Evolutionary conservation across 345 rosid species (phyloP).

Genomic region (Jatropha curcas): DNA sequence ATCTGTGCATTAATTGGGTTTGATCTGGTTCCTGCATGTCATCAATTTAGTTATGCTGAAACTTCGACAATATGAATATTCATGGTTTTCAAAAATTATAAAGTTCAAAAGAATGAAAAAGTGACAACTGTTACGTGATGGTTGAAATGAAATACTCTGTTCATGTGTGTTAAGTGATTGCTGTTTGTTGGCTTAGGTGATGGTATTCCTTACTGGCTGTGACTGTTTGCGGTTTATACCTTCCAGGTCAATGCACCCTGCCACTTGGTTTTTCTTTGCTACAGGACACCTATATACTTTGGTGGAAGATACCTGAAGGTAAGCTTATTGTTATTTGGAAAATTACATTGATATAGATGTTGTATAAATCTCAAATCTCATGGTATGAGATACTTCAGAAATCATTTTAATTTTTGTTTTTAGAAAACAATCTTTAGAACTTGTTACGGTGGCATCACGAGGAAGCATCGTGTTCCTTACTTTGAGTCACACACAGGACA

Average conservation of each 20-base stretch:
- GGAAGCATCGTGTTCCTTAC: no score
- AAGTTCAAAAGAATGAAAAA: not conserved
- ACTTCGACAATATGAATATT: slow-evolving; percentile 11
- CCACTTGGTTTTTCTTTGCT: slow-evolving; percentile 54
- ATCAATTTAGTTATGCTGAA: slow-evolving; percentile 12
- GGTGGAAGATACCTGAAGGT: slow-evolving; percentile 96
- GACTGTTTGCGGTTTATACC: slow-evolving; percentile 5
- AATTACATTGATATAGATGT: not conserved
- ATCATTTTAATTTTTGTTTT: not conserved
- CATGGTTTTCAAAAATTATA: not conserved
- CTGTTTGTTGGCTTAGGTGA: slow-evolving; percentile 1
- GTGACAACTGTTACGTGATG: not conserved
- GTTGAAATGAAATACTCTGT: not conserved
- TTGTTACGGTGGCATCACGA: not conserved
- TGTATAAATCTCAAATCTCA: not conserved
- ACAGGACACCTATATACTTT: slow-evolving; percentile 65
- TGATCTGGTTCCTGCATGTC: not conserved
- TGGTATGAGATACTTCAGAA: not conserved
- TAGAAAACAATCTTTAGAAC: not conserved
- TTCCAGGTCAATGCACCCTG: slow-evolving; percentile 70
- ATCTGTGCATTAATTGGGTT: not conserved
- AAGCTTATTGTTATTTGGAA: slow-evolving; percentile 19
- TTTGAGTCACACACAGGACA: no score
- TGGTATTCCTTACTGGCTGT: slow-evolving; percentile 9
- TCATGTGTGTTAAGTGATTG: not conserved